Base-by-base conservation (phyloP, 305 asterid species). In the Fraxinus sp. region DNA sequence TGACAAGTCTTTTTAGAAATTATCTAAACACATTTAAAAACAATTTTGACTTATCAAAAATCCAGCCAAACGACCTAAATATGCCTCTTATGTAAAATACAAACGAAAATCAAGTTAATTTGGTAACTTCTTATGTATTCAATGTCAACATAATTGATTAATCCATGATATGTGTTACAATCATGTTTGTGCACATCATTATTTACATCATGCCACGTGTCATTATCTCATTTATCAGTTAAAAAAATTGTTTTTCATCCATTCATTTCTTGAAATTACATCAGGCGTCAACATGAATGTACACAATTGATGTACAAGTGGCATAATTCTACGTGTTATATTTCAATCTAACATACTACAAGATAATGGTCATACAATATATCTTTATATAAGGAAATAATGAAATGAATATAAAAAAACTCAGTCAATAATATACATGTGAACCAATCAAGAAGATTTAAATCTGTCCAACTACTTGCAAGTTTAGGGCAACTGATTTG, bases 401-500 rank as follows among this genome's bases (percentile, higher is more conserved):
- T 24, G 36, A 64, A 64, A 64, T 64, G 18, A 24, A 64, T 24
- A 22, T 14, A 13, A 49, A 20, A 62, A 64, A 64, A 64, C 14
- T 10, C 7, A 36, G 66, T 74, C 22, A 57, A 39, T 30, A 57
- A 39, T 30, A 30, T 36, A 55, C 37, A 22, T 52, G 74, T 52
- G 79, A 20, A 74, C 70, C 33, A 84, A 49, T n/a, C 66, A 77
- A 70, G 10, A 81, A 79, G 76, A 66, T 55, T 70, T 28, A 18
- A 62, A 66, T 79, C 28, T 55, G 88, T 59, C 85, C 87, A 91
- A 86, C 90, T 76, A 87, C 90, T 87, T 36, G 20, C 62, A 81
- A 59, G 80, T 74, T 85, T 59, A 30, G 87, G 86, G 87, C 89
- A 90, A 81, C 83, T 78, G 83, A 79, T 37, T 71, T 86, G 91